Base-by-base conservation (phyloP, 345 rosid species). In the Luvunga scandens region DNA sequence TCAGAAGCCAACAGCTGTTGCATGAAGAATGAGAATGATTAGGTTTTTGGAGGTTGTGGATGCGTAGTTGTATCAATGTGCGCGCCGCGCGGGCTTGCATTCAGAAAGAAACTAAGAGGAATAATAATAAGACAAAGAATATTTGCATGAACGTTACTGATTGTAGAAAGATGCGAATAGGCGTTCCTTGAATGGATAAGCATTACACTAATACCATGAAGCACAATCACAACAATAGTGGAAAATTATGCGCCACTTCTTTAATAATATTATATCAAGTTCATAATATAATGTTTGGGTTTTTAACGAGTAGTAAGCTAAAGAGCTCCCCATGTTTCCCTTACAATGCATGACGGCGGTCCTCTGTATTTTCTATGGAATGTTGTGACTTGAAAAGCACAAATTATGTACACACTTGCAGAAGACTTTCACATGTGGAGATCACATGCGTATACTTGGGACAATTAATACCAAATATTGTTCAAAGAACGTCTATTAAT, bases 141-240 rank as follows among this genome's bases (percentile, higher is more conserved):
- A n/a, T 25, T 73, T 60, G 38, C 77, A 73, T 61, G 77, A 36
- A 73, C 27, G 30, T 38, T 25, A 50, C 33, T 61, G 25, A 60
- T 73, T 16, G 68, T 73, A 61, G 77, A 63, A 61, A 38, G 76
- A 24, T 34, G 64, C 25, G 30, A 59, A 34, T 61, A 6, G 16
- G 67, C 6, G 34, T 36, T 73, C 56, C 34, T 10, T 25, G 21
- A 73, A 73, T 73, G 76, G 76, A 73, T 24, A 73, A 25, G n/a
- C 72, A 69, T 9, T 45, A 5, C 50, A 13, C 18, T 45, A 12
- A 3, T 12, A 13, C 18, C 50, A 13, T 45, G 50, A 45, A 45
- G 50, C 16, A 45, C 50, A 45, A 45, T 45, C 50, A 45, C n/a
- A 69, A 21, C 4, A 69, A 69, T 61, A 61, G 57, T 39, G 68